Base-by-base conservation (phyloP, 106 monocot genomes). In the Dioscorea alata region DNA sequence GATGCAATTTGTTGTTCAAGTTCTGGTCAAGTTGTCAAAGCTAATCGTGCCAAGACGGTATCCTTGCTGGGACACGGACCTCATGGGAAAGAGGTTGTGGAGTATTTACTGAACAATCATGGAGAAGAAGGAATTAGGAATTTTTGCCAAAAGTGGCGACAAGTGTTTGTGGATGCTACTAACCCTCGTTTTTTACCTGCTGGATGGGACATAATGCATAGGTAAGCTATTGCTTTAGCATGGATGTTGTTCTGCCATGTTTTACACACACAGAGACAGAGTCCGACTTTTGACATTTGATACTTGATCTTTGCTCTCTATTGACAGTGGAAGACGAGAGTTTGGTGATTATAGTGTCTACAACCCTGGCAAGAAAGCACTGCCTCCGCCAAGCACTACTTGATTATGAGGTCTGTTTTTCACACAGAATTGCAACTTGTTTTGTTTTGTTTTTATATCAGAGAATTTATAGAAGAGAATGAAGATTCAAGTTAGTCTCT, bases 181-280 rank as follows among this genome's bases (percentile, higher is more conserved):
- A 67, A 80, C 72, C 96, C 96, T 48, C 92, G 89, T 19, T 92
- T 84, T 64, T 62, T 97, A 65, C 96, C 96, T 73, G 60, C 73
- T 77, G 96, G 92, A 13, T 97, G 96, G 96, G 84, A 97, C 69
- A 70, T 97, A 76, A 82, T 75, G 80, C 96, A 97, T 82, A 97
- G 92, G 96, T 97, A 77, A 75, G 25, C 12, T 64, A 33, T 42
- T 28, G 28, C 28, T 64, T 19, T 2, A 22, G 20, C 12, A 22
- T 12, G 23, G 14, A 64, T 14, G 33, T 5, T 23, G 32, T 24
- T 19, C 17, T 35, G 0, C 4, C 42, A 42, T 42, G 2, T 42
- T 42, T 42, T n/a, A n/a, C n/a, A n/a, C n/a, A 42, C 10, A 42
- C 9, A 54, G 1, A 54, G 8, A 16, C 13, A 54, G 1, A 54